These are phyloP conservation scores for Penicillium sp. DNA, from an alignment of 2,329 filamentous ascomycete species.

Conservation along the genomic window DNA sequence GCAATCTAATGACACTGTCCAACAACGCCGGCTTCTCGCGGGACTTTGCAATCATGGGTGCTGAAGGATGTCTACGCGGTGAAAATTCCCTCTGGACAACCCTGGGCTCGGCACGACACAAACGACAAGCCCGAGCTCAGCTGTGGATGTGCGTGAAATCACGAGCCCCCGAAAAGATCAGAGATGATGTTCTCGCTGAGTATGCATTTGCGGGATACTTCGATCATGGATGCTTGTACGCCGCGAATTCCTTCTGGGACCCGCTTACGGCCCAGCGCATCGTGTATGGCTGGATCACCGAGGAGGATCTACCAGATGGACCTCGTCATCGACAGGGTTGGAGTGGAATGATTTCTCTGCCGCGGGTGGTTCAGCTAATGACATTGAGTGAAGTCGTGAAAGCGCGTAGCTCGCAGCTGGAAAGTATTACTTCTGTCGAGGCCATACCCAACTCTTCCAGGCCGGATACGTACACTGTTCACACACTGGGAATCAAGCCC, in stretches of 20 bases:
- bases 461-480: conserved; percentile 39
- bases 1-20: conserved; percentile 48
- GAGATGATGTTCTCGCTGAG: conserved; percentile 27
- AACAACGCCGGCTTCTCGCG: conserved; percentile 32
- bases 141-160: conserved; percentile 50
- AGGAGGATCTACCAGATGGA: conserved; percentile 51
- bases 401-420: conserved; percentile 39
- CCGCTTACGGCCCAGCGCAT: conserved; percentile 44
- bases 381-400: conserved; percentile 40
- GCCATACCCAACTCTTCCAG: conserved; percentile 16
- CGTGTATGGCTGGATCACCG: conserved; percentile 54
- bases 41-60: conserved; percentile 50
- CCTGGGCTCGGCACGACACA: conserved; percentile 13
- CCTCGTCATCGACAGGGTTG: conserved; percentile 50
- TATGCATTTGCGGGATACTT: conserved; percentile 49
- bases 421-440: conserved; percentile 48
- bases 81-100: conserved; percentile 3
- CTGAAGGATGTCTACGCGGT: conserved; percentile 44
- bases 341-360: conserved; percentile 53
- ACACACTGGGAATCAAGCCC: conserved; percentile 46
- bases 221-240: conserved; percentile 54
- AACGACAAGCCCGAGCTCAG: conserved; percentile 35
- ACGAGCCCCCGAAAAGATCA: neutral
- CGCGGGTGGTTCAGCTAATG: conserved; percentile 47
- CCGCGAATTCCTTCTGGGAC: conserved; percentile 53